A percentile compares a stretch with the other conserved stretches of the same genome.
phyloP scores from a whole-genome alignment of 495 filamentous ascomycete species.

The Aspergillus nanangensis region DNA sequence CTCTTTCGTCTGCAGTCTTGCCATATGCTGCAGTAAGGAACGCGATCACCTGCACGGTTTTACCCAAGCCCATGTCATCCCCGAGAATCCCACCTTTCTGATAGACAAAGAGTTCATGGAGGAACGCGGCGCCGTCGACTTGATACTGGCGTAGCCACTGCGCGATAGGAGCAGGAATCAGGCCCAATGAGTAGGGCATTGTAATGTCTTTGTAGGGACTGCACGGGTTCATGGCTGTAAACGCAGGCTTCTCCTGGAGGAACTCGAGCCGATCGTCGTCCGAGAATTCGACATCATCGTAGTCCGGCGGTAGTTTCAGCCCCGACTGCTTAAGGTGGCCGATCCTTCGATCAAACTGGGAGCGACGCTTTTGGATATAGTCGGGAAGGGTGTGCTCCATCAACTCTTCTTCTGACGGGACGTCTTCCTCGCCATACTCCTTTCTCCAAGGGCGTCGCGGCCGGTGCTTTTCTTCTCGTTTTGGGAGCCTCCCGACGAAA shows the following conservation, averaged over 20 bases:
- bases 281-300: conserved; percentile 79
- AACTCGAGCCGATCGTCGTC: conserved; percentile 68
- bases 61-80: conserved; percentile 97
- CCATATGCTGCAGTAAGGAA: conserved; percentile 93
- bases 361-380: conserved; percentile 51
- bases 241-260: conserved; percentile 65
- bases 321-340: conserved; percentile 61
- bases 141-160: conserved; percentile 94
- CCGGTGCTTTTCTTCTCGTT: conserved; percentile 11
- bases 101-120: conserved; percentile 87
- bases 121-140: conserved; percentile 76
- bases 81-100: conserved; percentile 88
- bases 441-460: conserved; percentile 20
- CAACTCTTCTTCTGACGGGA: conserved; percentile 48
- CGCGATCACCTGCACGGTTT: conserved; percentile 94
- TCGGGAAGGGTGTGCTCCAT: conserved; percentile 56
- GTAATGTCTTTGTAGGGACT: conserved; percentile 70
- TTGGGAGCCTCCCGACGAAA: conserved; percentile 27
- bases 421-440: conserved; percentile 38
- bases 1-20: conserved; percentile 88
- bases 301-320: conserved; percentile 73
- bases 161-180: conserved; percentile 86
- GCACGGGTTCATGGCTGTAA: conserved; percentile 56
- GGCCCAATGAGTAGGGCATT: conserved; percentile 69
- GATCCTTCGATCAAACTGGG: conserved; percentile 47